Evolutionary conservation across 2,329 filamentous ascomycete genomes (phyloP).

Genomic region (Xylaria sp.): DNA sequence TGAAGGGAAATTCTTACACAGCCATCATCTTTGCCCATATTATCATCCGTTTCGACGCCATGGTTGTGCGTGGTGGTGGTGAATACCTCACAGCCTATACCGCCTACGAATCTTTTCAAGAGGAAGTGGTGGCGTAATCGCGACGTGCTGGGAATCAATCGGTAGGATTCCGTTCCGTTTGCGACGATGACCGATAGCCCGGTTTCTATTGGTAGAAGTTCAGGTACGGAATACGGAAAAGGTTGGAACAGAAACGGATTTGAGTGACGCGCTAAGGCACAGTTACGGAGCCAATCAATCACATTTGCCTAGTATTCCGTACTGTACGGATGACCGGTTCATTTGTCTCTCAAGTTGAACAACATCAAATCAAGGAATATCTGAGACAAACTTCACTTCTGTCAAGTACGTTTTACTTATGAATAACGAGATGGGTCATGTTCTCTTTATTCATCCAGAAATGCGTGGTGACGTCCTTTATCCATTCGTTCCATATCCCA

Average conservation of each 20-base stretch:
- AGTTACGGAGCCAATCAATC: not conserved
- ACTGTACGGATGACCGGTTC: too few species aligned
- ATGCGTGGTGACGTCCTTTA: too few species aligned
- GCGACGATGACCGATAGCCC: not conserved
- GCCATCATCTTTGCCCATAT: slow-evolving; percentile 65
- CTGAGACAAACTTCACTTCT: too few species aligned
- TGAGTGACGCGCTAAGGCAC: too few species aligned
- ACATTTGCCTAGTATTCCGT: not conserved
- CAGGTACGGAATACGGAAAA: not conserved
- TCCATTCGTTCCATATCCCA: too few species aligned
- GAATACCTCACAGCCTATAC: not conserved
- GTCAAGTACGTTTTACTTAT: too few species aligned
- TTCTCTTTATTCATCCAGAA: too few species aligned
- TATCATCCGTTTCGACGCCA: slow-evolving; percentile 44
- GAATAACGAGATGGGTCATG: too few species aligned
- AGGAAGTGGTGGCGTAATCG: not conserved
- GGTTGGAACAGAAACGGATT: too few species aligned
- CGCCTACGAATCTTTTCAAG: not conserved
- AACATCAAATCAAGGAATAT: too few species aligned
- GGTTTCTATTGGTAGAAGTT: not conserved
- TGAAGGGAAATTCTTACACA: slow-evolving; percentile 48
- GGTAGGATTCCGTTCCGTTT: not conserved
- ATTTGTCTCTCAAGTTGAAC: too few species aligned
- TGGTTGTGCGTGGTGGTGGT: slow-evolving; percentile 18
- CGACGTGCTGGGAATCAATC: not conserved